Evolutionary conservation across 768 basidiomycete species (phyloP), one percentile per base, ranked within the genome.

Genomic region (Phlebiopsis gigantea): DNA sequence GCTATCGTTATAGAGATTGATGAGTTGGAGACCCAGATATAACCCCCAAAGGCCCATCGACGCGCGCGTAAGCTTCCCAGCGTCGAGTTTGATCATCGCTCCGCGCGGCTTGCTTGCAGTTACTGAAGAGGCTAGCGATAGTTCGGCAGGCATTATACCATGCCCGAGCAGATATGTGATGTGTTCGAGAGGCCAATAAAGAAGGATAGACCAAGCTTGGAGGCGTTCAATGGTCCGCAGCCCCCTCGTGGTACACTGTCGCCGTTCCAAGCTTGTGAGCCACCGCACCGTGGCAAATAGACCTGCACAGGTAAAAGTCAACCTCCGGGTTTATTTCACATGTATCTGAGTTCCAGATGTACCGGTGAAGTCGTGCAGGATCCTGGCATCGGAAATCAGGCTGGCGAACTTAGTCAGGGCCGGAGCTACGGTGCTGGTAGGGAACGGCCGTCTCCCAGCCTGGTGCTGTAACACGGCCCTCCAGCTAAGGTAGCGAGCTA

Each of bases 281-380:
- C 89, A 92, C 64, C 89, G 86, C 44, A 90, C 68, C 42, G 89
- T 89, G 24, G 88, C 86, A 17, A 92, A 71, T n/a, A 90, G 71
- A 47, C 89, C 89, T 91, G 58, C 19, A 31, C 19, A 48, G 12
- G 28, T 44, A 12, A 10, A 39, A 39, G n/a, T n/a, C 34, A 10
- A 39, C 12, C 17, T 9, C 12, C 12, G 34, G 4, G 47, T 49
- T 12, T 3, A 5, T 12, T n/a, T n/a, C 47, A 26, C 14, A 24
- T 24, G 17, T n/a, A 39, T 12, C 17, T 17, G 17, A 10, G 34
- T 10, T 3, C 3, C 17, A 39, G 12, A 42, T 82, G 66, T 64
- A 89, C 90, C 90, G 85, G 88, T 91, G 61, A 91, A 77, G 61
- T 90, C 79, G 76, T 87, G 89, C 19, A 93, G 69, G 57, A 79